Conservation (phyloP, 352 stramenopile species). For the Phytophthora macrochlamydospora region DNA sequence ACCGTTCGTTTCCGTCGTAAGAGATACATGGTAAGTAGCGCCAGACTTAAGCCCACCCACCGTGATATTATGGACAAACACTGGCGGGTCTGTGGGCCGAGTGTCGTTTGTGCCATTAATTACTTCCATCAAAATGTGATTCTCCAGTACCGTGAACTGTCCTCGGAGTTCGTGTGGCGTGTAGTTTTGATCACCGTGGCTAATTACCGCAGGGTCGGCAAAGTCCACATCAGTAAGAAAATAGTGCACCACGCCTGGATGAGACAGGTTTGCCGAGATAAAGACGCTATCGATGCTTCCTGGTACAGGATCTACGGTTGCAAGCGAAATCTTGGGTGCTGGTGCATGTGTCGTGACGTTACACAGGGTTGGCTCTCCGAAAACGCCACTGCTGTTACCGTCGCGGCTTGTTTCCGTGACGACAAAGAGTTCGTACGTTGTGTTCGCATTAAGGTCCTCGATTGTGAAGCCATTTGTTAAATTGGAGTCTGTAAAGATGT, state of each 20-base stretch:
- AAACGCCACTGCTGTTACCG: slow-evolving; percentile 53
- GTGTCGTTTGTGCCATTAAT: slow-evolving; percentile 81
- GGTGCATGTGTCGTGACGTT: slow-evolving; percentile 58
- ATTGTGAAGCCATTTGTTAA: slow-evolving; percentile 25
- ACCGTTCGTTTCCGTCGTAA: slow-evolving; percentile 69
- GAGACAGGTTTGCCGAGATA: slow-evolving; percentile 65
- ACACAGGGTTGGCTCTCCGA: slow-evolving; percentile 31
- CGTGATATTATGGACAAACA: slow-evolving; percentile 68
- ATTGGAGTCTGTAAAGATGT: slow-evolving; percentile 12
- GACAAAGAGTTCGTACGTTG: slow-evolving; percentile 57
- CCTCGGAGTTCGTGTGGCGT: slow-evolving; percentile 56
- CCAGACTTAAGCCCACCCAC: slow-evolving; percentile 44
- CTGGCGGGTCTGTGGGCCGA: slow-evolving; percentile 53
- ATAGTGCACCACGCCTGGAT: slow-evolving; percentile 73
- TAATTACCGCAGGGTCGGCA: slow-evolving; percentile 68
- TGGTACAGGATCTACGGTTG: slow-evolving; percentile 43
- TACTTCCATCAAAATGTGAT: slow-evolving; percentile 66
- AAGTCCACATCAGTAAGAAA: slow-evolving; percentile 80
- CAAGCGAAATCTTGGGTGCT: slow-evolving; percentile 68
- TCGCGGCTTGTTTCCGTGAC: slow-evolving; percentile 49
- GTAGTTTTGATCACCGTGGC: slow-evolving; percentile 1
- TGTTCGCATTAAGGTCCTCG: slow-evolving; percentile 46
- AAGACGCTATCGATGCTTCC: slow-evolving; percentile 60
- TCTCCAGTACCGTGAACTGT: slow-evolving; percentile 37
- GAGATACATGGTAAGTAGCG: slow-evolving; percentile 75